These are phyloP conservation scores for Punctularia strigosozonata DNA, from an alignment of 768 basidiomycete species.

Conservation along the genomic window DNA sequence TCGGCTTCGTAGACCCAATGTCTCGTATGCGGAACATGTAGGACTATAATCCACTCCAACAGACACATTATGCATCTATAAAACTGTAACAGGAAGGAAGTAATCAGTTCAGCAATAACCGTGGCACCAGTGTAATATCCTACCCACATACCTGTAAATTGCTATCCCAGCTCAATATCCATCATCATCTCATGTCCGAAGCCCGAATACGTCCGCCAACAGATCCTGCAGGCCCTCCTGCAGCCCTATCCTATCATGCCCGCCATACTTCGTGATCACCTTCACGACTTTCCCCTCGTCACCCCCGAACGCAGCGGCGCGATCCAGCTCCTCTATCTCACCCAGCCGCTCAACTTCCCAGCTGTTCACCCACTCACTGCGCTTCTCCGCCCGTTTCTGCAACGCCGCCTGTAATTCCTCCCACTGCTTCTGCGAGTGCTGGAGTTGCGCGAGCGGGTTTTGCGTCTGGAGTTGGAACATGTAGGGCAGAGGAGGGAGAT, in stretches of 20 bases:
- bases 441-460: conserved; percentile 11
- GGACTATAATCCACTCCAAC: neutral
- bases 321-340: conserved; percentile 39
- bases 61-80: neutral
- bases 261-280: conserved; percentile 44
- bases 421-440: conserved; percentile 32
- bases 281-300: conserved; percentile 43
- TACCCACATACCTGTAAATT: too few species aligned
- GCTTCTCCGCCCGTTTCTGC: conserved; percentile 25
- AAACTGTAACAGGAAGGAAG: neutral
- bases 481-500: conserved; percentile 42
- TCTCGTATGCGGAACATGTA: neutral
- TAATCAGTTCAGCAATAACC: too few species aligned
- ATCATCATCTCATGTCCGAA: too few species aligned
- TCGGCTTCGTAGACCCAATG: neutral
- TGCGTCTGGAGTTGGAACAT: conserved; percentile 21
- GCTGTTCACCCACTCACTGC: conserved; percentile 32
- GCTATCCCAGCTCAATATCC: too few species aligned
- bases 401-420: conserved; percentile 25
- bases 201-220: conserved; percentile 17
- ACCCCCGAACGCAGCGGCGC: conserved; percentile 18
- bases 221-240: conserved; percentile 64
- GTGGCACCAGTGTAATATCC: too few species aligned
- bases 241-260: conserved; percentile 44
- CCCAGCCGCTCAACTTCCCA: conserved; percentile 37